Evolutionary conservation across 208 protist genomes (phyloP).

Genomic region (Trypanosomatidae sp.): DNA sequence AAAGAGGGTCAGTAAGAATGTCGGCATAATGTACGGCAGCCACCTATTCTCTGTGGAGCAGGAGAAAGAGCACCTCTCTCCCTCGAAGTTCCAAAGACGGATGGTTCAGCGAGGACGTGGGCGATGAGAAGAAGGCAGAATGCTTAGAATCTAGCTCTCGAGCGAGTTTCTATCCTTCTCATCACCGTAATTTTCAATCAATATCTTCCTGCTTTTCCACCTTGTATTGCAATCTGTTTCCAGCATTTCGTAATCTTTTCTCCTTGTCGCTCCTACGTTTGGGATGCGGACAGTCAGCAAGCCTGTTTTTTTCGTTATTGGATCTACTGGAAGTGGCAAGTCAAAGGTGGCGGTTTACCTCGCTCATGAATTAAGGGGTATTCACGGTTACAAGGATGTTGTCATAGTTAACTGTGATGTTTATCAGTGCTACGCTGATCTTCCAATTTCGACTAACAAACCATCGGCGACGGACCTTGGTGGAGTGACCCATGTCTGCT

Average conservation of each 20-base stretch:
- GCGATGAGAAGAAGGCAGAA: background rate
- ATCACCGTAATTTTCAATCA: background rate
- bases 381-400: constrained; percentile 48
- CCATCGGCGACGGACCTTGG: constrained; percentile 46
- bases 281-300: constrained; percentile 18
- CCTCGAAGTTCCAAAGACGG: background rate
- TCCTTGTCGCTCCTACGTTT: background rate
- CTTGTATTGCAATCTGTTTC: background rate
- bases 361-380: constrained; percentile 47
- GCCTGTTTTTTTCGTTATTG: constrained; percentile 83
- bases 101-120: background rate
- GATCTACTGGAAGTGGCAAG: constrained; percentile 88
- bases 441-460: constrained; percentile 92
- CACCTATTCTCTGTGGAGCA: background rate
- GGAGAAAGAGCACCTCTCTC: background rate
- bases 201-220: constrained; percentile 8
- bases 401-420: constrained; percentile 89
- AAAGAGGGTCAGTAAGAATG: background rate
- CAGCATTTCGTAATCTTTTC: background rate
- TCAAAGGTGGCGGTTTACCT: constrained; percentile 64
- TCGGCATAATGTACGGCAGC: background rate
- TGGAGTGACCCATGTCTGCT: constrained; percentile 71
- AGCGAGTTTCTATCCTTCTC: background rate
- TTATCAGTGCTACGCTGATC: constrained; percentile 84
- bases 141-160: background rate